Evolutionary conservation across 2,329 filamentous ascomycete species (phyloP).

Genomic region (Botrytis elliptica): DNA sequence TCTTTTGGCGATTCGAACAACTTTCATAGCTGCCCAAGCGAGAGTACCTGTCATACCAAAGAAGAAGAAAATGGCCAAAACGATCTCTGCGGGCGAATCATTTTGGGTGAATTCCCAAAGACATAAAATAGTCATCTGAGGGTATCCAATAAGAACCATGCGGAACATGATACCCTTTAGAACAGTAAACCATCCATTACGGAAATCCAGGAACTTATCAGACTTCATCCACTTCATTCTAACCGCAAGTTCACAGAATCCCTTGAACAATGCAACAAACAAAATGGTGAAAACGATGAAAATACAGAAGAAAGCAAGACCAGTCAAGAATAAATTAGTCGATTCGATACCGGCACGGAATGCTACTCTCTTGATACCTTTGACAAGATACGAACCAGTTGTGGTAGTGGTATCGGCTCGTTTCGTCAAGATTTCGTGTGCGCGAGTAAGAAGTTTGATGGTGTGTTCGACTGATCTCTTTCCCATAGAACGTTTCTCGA

Average conservation of each 20-base stretch:
- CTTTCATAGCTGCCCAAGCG: constrained; percentile 84
- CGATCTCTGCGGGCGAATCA: constrained; percentile 82
- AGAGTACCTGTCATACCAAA: constrained; percentile 76
- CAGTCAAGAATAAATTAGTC: constrained; percentile 92
- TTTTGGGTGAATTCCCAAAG: constrained; percentile 88
- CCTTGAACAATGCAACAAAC: constrained; percentile 77
- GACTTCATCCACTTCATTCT: constrained; percentile 75
- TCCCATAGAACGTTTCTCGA: constrained; percentile 57
- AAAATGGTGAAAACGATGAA: constrained; percentile 75
- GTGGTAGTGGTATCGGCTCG: constrained; percentile 56
- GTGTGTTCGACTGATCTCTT: constrained; percentile 49
- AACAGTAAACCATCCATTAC: constrained; percentile 89
- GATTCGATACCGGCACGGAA: constrained; percentile 82
- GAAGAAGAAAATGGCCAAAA: constrained; percentile 86
- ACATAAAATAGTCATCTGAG: constrained; percentile 85
- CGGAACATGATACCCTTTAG: constrained; percentile 93
- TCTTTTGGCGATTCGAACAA: constrained; percentile 82
- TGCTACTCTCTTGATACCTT: constrained; percentile 84
- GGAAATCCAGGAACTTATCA: constrained; percentile 89
- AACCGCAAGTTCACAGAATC: constrained; percentile 70
- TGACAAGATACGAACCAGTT: constrained; percentile 62
- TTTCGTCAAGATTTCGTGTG: constrained; percentile 43
- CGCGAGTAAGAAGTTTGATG: constrained; percentile 37
- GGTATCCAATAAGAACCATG: constrained; percentile 84
- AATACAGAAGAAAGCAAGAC: constrained; percentile 82